Evolutionary conservation across 1,284 basidiomycete species (phyloP), one percentile per base, ranked within the genome.

Genomic region (Bondarzewia mesenterica): DNA sequence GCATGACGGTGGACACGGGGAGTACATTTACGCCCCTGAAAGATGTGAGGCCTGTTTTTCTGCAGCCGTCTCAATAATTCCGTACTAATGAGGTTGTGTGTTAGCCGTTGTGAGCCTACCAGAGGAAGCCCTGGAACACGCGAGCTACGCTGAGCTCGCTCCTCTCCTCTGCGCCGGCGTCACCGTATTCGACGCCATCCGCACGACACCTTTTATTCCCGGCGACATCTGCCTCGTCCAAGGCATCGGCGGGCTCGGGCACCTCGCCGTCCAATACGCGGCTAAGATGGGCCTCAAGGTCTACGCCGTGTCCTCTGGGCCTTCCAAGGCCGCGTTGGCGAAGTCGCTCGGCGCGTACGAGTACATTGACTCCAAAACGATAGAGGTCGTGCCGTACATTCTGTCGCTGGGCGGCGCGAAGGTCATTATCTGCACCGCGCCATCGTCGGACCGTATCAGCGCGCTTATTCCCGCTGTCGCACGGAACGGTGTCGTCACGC

Each of bases 211-310:
- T 5, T 47, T 40, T 16, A 45, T 44, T 6, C 52, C 54, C 4
- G 54, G 52, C 3, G 52, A 56, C 26, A 42, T 52, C 27, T 48
- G 47, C 21, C 32, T 44, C 18, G 38, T 50, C 7, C 42, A 44
- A n/a, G 49, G 49, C 38, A 44, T 50, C 20, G 49, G 62, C 0
- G 63, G 64, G 10, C 54, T 66, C 4, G 64, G 63, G 27, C 64
- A 64, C 43, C 62, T 66, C 42, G 64, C 58, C 5, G 47, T 66
- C 45, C 64, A 66, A 46, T 64, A 59, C 52, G 50, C 58, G 15
- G 48, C 52, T 21, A 55, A 54, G 18, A 61, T 66, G 57, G 64
- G 64, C 38, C 61, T 57, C 55, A 56, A 57, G 21, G 59, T 58
- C 23, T 54, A 62, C 47, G 63, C 61, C 39, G 49, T 49, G 15